Evolutionary conservation across 352 stramenopile species (phyloP).

Genomic region (Phytophthora ramorum): DNA sequence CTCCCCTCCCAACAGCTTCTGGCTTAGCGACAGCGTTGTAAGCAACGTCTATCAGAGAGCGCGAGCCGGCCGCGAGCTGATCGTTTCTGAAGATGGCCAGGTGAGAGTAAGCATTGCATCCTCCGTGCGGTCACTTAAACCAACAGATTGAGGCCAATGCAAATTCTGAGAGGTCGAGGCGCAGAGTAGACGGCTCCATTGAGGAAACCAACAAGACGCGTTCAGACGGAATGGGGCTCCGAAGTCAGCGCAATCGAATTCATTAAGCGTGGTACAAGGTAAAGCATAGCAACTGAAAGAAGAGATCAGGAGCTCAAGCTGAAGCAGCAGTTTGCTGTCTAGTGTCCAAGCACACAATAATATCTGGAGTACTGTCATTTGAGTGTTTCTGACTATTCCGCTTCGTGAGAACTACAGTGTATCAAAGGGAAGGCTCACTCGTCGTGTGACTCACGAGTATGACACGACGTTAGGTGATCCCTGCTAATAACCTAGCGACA

Average conservation of each 20-base stretch:
- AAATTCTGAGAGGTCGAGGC: neutral
- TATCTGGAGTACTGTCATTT: too few relatives aligned
- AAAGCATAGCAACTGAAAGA: neutral
- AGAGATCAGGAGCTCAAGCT: conserved; percentile 5
- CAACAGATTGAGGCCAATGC: neutral
- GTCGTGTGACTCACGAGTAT: too few relatives aligned
- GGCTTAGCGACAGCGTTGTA: neutral
- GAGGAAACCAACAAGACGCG: too few relatives aligned
- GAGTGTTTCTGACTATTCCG: too few relatives aligned
- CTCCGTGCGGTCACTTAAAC: neutral
- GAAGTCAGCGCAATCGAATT: conserved; percentile 3
- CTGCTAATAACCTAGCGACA: too few relatives aligned
- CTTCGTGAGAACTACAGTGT: too few relatives aligned
- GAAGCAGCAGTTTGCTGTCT: neutral
- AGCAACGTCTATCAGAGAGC: neutral
- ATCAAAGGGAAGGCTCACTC: too few relatives aligned
- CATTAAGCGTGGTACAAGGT: conserved; percentile 7
- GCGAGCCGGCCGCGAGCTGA: neutral
- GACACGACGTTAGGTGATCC: too few relatives aligned
- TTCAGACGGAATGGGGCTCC: neutral
- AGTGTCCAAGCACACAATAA: too few relatives aligned
- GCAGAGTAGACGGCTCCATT: too few relatives aligned
- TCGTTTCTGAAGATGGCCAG: neutral
- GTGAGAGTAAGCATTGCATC: too few relatives aligned
- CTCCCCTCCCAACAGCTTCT: conserved; percentile 3